Base-by-base conservation (phyloP, 106 monocot species). In the Dendrobium catenatum region DNA sequence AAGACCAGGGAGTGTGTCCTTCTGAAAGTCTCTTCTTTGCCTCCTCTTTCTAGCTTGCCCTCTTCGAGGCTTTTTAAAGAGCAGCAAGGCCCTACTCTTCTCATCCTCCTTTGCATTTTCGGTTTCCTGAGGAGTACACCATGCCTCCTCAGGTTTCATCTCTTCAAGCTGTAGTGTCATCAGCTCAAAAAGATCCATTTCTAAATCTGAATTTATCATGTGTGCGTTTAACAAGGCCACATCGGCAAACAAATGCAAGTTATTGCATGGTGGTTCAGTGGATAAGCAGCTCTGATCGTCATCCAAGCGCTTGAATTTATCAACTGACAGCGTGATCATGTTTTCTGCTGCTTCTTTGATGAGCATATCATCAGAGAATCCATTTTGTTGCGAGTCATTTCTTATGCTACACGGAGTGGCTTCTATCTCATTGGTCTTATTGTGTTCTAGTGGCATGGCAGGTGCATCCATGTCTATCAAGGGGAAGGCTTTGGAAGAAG, bases 11-110 rank as follows among this genome's bases (percentile, higher is more conserved):
- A 96, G 87, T 4, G 93, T 84, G 72, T 96, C 95, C 84, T 87
- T 96, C 85, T 91, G 95, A 48, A 96, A 96, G 76, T 93, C 89
- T 66, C 86, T 89, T 75, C 72, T 82, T 82, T 90, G 92, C 54
- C 88, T 81, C 75, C 90, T 83, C 72, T 82, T 88, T 64, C 87
- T 88, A n/a, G 54, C 87, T 46, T 82, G 84, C 13, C 86, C 86
- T 74, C 85, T 88, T 55, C 85, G 79, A 73, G 83, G 81, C 76
- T 42, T 90, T 17, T 79, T 80, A 9, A 89, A 81, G 11, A 91
- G 78, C 46, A 86, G 16, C 2, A 85, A 68, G 40, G 86, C 74
- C 10, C 79, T 40, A 44, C 22, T 47, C 27, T 78, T 80, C n/a
- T 33, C 73, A n/a, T 74, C 51, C 33, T 68, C 31, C 16, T 74